Evolutionary conservation across 1,284 basidiomycete species (phyloP), one percentile per base, ranked within the genome.

Genomic region (Naganishia albida): DNA sequence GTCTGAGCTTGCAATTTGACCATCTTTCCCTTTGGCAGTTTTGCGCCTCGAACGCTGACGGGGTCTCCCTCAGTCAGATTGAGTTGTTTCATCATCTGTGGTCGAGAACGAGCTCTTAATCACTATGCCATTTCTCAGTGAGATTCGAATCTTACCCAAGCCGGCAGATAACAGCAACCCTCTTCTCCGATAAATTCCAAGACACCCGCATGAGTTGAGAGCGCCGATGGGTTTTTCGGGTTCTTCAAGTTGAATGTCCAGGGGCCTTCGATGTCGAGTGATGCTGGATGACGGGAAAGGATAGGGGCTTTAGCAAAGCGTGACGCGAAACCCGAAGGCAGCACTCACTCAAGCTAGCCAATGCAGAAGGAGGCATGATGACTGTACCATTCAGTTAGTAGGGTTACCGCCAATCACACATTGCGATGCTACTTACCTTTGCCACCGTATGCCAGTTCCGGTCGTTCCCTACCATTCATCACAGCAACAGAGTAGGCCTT

Each of bases 171-270:
- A 2, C 96, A 94, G 23, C 90, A 85, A 16, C 96, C 96, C 77
- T 98, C 94, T 65, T 97, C 90, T 0, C 96, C 95, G 70, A 98
- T 98, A 80, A 99, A 99, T 77, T 99, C 96, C 50, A 99, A 85
- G 18, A 99, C 96, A 83, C 96, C 96, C 0, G 90, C 90, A 76
- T 99, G 93, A 0, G 96, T 99, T 52, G 77, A 76, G 20, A 90
- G 87, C 25, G 88, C 90, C 15, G 89, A 88, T 15, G 89, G 83
- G 75, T 93, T 93, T 51, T 85, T 79, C 0, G 94, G 92, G 79
- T 96, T 97, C 62, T 90, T 88, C 53, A 99, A 83, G 72, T 96
- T 88, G 79, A 99, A 99, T 81, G 90, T 92, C 93, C 94, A 98
- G 0, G 96, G 96, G 0, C 86, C 86, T 69, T 93, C 89, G 59